These are phyloP conservation scores for Solanum tarapatanum DNA, from an alignment of 257 asterid species.

Conservation along the genomic window DNA sequence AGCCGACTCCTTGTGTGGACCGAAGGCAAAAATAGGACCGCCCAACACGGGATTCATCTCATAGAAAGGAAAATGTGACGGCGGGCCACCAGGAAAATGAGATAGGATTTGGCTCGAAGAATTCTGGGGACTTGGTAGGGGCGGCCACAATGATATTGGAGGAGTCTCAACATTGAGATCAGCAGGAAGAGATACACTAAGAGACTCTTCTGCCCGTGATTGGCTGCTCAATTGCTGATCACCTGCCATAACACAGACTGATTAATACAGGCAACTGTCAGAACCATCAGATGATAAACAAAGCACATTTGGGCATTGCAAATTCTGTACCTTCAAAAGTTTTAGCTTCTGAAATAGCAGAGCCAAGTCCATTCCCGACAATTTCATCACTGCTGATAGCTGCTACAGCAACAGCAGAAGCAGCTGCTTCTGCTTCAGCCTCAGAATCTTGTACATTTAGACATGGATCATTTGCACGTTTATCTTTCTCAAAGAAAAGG, in stretches of 20 bases:
- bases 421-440: constrained; percentile 95
- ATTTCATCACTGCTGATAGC: constrained; percentile 73
- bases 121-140: constrained; percentile 73
- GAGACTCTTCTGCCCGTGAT: constrained; percentile 62
- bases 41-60: constrained; percentile 90
- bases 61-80: constrained; percentile 80
- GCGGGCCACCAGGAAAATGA: constrained; percentile 80
- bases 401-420: constrained; percentile 92
- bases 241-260: constrained; percentile 26
- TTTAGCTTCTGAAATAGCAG: constrained; percentile 37
- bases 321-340: constrained; percentile 29
- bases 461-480: constrained; percentile 38
- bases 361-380: constrained; percentile 39
- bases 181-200: constrained; percentile 89
- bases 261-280: constrained; percentile 3
- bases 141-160: constrained; percentile 84
- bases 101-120: constrained; percentile 68
- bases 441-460: constrained; percentile 55
- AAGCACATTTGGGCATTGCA: constrained; percentile 17
- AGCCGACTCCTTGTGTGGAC: constrained; percentile 65
- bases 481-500: constrained; percentile 58
- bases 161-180: constrained; percentile 92
- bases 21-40: constrained; percentile 70
- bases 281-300: neutral
- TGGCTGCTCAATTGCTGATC: constrained; percentile 47